Conservation (phyloP, 495 filamentous ascomycete genomes). For the Neurospora sp. region DNA sequence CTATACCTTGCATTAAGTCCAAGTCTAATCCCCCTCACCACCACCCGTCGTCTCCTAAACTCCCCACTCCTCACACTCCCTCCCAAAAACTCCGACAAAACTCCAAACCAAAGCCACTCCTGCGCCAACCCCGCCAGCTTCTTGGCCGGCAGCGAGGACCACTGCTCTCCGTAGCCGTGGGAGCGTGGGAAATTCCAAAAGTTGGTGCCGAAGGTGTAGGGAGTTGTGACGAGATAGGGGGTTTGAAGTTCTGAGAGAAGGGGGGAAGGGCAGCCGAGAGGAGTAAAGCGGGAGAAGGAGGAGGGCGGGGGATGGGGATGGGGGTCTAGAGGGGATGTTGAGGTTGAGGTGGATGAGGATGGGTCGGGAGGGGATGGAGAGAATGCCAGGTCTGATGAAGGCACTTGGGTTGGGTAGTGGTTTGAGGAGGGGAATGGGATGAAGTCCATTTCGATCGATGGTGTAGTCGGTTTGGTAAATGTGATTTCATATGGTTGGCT, state of each 20-base stretch:
- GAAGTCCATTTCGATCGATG: conserved; percentile 11
- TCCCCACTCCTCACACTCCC: neutral
- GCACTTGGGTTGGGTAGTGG: neutral
- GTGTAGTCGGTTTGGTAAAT: neutral
- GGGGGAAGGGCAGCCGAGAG: neutral
- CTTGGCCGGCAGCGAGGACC: conserved; percentile 14
- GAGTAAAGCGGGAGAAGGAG: neutral
- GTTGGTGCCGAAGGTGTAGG: conserved; percentile 12
- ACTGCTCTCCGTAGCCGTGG: conserved; percentile 17
- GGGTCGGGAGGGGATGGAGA: neutral
- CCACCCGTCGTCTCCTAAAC: neutral
- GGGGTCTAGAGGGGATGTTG: neutral
- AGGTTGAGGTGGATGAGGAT: neutral
- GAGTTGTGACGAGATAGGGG: conserved; percentile 17
- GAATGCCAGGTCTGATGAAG: neutral
- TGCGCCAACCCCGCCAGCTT: conserved; percentile 14
- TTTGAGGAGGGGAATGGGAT: conserved; percentile 10
- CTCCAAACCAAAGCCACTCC: conserved; percentile 19
- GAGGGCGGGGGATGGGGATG: neutral
- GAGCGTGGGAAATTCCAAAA: conserved; percentile 18
- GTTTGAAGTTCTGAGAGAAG: conserved; percentile 5
- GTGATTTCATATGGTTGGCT: neutral
- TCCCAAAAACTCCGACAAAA: conserved; percentile 18
- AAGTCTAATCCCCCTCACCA: neutral
- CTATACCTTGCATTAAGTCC: neutral